A percentile compares a stretch with the other conserved stretches of the same genome.
These are phyloP conservation scores for Uncinocarpus reesii DNA, from an alignment of 2,329 filamentous ascomycete species.

Conservation along the genomic window DNA sequence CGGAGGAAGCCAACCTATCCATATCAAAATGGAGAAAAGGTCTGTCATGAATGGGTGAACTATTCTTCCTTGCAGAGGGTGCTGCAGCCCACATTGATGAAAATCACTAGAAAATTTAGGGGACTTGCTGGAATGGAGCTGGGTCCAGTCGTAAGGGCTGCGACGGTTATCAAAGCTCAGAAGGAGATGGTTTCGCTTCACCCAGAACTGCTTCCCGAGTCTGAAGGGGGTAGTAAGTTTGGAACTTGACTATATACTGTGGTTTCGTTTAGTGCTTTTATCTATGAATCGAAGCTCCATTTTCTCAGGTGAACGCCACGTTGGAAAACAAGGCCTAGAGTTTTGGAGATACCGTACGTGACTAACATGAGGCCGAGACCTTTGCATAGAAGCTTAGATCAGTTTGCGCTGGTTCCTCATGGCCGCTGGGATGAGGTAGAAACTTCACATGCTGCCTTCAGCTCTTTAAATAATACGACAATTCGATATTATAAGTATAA, in stretches of 20 bases:
- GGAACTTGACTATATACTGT: neutral
- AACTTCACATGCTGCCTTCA: too few relatives aligned
- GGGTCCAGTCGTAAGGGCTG: neutral
- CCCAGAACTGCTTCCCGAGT: neutral
- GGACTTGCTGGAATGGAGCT: slow-evolving; percentile 3
- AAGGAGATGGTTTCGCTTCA: slow-evolving; percentile 2
- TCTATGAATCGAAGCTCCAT: too few relatives aligned
- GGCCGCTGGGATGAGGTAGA: too few relatives aligned
- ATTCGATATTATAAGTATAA: too few relatives aligned
- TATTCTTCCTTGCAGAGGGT: neutral
- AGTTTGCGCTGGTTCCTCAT: too few relatives aligned
- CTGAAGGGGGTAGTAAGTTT: neutral
- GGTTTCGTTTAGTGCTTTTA: too few relatives aligned
- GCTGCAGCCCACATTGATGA: neutral
- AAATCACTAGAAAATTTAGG: neutral
- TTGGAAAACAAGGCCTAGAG: too few relatives aligned
- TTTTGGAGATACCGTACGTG: too few relatives aligned
- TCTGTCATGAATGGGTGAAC: neutral
- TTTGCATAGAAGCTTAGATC: too few relatives aligned
- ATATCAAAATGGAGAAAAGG: neutral
- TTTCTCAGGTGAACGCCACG: too few relatives aligned
- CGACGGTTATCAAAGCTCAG: neutral
- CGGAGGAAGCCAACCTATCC: neutral
- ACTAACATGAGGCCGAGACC: too few relatives aligned
- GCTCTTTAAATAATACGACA: too few relatives aligned